phyloP scores from a whole-genome alignment of 139 green algal species.

The Chlamydomonas asymmetrica region DNA sequence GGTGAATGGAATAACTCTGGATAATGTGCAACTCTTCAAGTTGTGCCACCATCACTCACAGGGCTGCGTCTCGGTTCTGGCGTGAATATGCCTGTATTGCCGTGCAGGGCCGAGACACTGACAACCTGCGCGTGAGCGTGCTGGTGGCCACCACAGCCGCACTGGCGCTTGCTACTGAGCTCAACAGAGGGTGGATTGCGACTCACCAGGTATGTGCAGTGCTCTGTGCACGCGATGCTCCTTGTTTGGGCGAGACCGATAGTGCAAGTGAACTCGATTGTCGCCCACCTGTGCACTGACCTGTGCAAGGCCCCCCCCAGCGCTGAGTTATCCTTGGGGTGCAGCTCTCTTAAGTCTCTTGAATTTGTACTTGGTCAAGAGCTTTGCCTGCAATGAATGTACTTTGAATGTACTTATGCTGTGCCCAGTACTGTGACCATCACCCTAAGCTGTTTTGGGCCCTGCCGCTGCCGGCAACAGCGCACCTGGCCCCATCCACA shows the following conservation, averaged over 20 bases:
- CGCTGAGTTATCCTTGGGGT: not conserved
- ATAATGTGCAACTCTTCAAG: too few relatives aligned
- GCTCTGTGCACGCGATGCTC: not conserved
- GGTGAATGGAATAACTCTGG: too few relatives aligned
- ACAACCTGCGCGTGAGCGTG: not conserved
- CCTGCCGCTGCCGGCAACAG: not conserved
- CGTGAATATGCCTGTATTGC: too few relatives aligned
- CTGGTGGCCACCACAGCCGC: not conserved
- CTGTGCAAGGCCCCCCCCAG: not conserved
- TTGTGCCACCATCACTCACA: too few relatives aligned
- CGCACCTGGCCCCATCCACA: not conserved
- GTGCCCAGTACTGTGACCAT: too few relatives aligned
- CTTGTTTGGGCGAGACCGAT: not conserved
- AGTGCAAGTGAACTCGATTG: not conserved
- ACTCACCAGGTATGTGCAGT: conserved; percentile 6
- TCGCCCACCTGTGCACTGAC: not conserved
- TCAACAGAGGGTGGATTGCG: conserved; percentile 23
- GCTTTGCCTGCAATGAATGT: conserved; percentile 31
- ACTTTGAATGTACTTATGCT: conserved; percentile 7
- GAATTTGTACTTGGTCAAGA: conserved; percentile 35
- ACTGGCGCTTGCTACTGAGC: conserved; percentile 16
- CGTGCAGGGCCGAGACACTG: too few relatives aligned
- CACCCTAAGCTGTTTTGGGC: not conserved
- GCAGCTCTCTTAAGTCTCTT: conserved; percentile 6
- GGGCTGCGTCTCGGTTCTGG: too few relatives aligned